Conservation (phyloP, 2,329 filamentous ascomycete species). For the Chaetomiaceae sp. region DNA sequence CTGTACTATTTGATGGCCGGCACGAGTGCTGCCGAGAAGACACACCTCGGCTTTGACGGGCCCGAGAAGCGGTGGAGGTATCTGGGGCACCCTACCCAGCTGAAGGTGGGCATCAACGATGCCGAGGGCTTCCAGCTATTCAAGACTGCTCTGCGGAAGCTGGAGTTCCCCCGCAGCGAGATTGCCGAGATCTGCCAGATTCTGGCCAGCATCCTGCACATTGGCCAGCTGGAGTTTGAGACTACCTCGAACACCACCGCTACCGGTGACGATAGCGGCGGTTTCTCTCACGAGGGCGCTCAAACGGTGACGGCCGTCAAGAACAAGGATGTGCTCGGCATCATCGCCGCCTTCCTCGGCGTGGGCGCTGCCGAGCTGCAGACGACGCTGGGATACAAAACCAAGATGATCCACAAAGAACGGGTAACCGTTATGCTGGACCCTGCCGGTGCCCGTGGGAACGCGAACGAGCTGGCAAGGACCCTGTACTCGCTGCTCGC, state of each 20-base stretch:
- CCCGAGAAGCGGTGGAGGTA: constrained; percentile 84
- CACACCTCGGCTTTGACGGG: constrained; percentile 64
- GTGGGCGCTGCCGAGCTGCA: constrained; percentile 77
- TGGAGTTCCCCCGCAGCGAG: constrained; percentile 88
- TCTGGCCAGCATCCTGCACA: constrained; percentile 88
- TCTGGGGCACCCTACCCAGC: constrained; percentile 88
- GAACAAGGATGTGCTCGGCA: constrained; percentile 83
- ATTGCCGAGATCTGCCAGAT: constrained; percentile 97
- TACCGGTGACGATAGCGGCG: constrained; percentile 83
- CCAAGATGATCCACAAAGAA: constrained; percentile 91
- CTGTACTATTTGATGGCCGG: constrained; percentile 93
- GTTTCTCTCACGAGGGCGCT: constrained; percentile 90
- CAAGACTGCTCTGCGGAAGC: constrained; percentile 87
- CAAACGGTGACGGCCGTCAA: constrained; percentile 80
- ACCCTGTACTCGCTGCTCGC: constrained; percentile 92
- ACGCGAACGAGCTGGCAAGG: constrained; percentile 88
- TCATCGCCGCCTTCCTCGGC: constrained; percentile 91
- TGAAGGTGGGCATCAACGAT: constrained; percentile 96
- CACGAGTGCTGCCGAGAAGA: constrained; percentile 83
- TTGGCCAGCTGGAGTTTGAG: constrained; percentile 92
- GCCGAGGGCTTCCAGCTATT: constrained; percentile 94
- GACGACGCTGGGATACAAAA: constrained; percentile 87
- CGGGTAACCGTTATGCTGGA: constrained; percentile 99
- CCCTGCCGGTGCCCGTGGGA: constrained; percentile 78
- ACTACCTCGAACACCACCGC: constrained; percentile 72